A percentile compares a stretch with the other conserved stretches of the same genome.
Conservation (phyloP, 2,329 filamentous ascomycete genomes). For the Hysterium pulicare region DNA sequence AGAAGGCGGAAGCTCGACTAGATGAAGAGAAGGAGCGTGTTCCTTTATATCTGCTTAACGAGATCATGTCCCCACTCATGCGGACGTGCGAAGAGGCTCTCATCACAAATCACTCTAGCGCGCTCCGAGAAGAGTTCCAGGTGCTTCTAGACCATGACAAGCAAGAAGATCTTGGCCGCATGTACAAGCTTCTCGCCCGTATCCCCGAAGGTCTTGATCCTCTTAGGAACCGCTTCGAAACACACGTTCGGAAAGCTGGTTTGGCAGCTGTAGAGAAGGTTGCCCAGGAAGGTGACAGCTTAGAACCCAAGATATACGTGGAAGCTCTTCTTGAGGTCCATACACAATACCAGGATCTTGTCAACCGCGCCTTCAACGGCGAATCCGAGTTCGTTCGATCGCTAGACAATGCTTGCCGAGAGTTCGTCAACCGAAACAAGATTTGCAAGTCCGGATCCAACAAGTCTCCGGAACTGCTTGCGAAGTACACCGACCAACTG, state of each 20-base stretch:
- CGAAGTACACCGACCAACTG: constrained; percentile 91
- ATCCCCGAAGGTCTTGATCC: constrained; percentile 92
- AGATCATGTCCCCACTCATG: constrained; percentile 81
- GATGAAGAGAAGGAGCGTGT: constrained; percentile 94
- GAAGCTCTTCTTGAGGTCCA: constrained; percentile 93
- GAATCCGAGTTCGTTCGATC: constrained; percentile 97
- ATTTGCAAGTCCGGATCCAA: constrained; percentile 92
- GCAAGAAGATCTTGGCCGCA: constrained; percentile 90
- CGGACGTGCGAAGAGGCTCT: constrained; percentile 84
- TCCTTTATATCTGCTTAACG: constrained; percentile 82
- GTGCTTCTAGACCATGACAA: constrained; percentile 88
- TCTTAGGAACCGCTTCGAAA: constrained; percentile 81
- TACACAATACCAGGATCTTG: constrained; percentile 85
- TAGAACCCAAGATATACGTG: constrained; percentile 96
- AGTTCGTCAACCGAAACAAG: constrained; percentile 97
- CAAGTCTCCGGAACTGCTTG: constrained; percentile 88
- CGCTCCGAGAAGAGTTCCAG: constrained; percentile 96
- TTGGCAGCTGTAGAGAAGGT: constrained; percentile 87
- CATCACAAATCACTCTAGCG: constrained; percentile 78
- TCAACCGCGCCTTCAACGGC: constrained; percentile 88
- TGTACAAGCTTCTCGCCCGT: constrained; percentile 87
- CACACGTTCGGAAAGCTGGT: constrained; percentile 87
- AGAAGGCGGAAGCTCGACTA: constrained; percentile 88
- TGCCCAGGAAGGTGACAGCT: constrained; percentile 77
- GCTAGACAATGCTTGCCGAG: constrained; percentile 92